A percentile compares a stretch with the other conserved stretches of the same genome.
Conservation (phyloP, 495 filamentous ascomycete genomes). For the Tuber brumale region DNA sequence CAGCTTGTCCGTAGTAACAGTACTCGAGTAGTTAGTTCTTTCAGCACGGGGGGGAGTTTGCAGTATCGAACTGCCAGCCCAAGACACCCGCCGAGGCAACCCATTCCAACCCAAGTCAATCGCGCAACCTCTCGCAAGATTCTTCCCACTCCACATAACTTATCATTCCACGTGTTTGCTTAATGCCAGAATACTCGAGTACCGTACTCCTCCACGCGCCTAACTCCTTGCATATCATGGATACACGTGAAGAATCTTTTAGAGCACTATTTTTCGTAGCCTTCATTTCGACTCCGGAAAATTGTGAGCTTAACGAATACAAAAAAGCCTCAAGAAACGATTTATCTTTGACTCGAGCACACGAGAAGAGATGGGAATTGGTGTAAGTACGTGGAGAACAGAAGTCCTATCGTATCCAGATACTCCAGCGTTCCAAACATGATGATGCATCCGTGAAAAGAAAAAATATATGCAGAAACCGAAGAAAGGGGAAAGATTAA, state of each 20-base stretch:
- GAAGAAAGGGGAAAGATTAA: not conserved
- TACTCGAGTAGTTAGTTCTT: not conserved
- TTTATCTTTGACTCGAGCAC: not conserved
- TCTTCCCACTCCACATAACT: not conserved
- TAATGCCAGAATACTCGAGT: not conserved
- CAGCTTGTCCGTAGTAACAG: not conserved
- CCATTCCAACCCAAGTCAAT: not conserved
- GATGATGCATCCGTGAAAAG: not conserved
- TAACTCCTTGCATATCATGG: not conserved
- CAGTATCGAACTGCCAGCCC: not conserved
- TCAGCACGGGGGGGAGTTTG: not conserved
- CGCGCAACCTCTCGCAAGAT: not conserved
- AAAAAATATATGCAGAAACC: not conserved
- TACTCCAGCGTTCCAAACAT: not conserved
- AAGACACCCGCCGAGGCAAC: not conserved
- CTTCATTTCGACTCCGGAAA: not conserved
- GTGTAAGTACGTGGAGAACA: not conserved
- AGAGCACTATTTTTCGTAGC: not conserved
- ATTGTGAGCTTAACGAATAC: not conserved
- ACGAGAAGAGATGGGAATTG: not conserved
- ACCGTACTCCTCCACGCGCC: too few species aligned
- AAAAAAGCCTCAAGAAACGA: not conserved
- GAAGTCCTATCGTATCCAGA: not conserved
- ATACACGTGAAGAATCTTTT: not conserved
- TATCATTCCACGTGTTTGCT: not conserved